These are phyloP conservation scores for Melocanna baccifera DNA, from an alignment of 176 grass and related monocot genomes.

Conservation along the genomic window DNA sequence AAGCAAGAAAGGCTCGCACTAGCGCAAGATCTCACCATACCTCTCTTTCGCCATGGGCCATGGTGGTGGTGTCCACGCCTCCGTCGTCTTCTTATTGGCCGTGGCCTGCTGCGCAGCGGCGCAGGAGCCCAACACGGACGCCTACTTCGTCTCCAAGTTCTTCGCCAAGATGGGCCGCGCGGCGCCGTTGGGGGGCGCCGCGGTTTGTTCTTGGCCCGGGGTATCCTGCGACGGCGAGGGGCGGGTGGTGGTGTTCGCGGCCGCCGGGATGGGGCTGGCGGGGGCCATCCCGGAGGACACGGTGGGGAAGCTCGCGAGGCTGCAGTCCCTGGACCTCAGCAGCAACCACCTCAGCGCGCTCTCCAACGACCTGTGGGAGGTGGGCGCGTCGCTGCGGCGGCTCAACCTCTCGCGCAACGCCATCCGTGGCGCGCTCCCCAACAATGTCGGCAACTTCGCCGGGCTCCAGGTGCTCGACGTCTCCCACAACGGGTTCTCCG, in stretches of 20 bases:
- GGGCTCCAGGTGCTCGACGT: conserved; percentile 64
- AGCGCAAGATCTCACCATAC: conserved; percentile 19
- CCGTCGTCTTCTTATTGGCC: conserved; percentile 4
- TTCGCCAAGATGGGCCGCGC: conserved; percentile 47
- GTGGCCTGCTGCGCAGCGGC: conserved; percentile 13
- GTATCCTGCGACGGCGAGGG: conserved; percentile 59
- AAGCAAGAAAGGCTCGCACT: background rate
- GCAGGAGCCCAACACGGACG: conserved; percentile 86
- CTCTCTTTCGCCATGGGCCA: conserved; percentile 17
- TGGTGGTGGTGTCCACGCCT: background rate
- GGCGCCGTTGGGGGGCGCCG: conserved; percentile 16
- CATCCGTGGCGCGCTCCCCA: conserved; percentile 52
- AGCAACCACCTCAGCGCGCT: conserved; percentile 61
- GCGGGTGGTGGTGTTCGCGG: conserved; percentile 39
- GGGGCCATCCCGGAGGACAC: conserved; percentile 73
- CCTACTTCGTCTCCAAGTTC: conserved; percentile 61
- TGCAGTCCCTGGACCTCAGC: conserved; percentile 68
- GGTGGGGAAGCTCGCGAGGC: conserved; percentile 68
- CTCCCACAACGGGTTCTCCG: conserved; percentile 66
- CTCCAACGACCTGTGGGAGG: conserved; percentile 67
- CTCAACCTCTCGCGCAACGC: conserved; percentile 84
- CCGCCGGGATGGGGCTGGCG: conserved; percentile 48
- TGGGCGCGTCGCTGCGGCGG: conserved; percentile 53
- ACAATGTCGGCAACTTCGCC: conserved; percentile 77
- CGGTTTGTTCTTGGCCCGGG: conserved; percentile 55